Conservation (phyloP, 2,329 filamentous ascomycete genomes). For the Raffaelea ambrosiae region DNA sequence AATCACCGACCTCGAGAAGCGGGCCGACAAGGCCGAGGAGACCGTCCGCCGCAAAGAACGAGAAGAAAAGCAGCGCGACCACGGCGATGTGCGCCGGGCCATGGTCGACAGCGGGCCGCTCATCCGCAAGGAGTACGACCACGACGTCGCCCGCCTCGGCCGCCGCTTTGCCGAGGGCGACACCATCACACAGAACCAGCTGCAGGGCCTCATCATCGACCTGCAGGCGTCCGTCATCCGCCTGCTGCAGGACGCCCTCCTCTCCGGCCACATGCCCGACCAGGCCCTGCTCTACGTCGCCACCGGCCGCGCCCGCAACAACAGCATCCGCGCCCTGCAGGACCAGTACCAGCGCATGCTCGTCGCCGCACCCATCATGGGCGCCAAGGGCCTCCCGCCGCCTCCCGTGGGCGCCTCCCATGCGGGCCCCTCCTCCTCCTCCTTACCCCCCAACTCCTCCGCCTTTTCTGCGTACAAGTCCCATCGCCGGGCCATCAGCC, state of each 20-base stretch:
- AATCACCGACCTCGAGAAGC: constrained; percentile 22
- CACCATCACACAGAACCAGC: constrained; percentile 23
- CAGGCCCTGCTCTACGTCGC: constrained; percentile 22
- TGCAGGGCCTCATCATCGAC: constrained; percentile 27
- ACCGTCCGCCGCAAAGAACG: constrained; percentile 10
- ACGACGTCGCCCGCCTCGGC: constrained; percentile 21
- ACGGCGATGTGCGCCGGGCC: constrained; percentile 8
- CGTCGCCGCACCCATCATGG: not conserved
- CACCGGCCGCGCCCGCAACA: constrained; percentile 23
- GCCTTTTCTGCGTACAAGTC: no score
- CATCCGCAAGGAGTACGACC: constrained; percentile 25
- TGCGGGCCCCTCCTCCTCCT: no score
- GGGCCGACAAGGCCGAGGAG: constrained; percentile 14
- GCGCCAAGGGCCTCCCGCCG: not conserved
- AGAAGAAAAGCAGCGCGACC: constrained; percentile 5
- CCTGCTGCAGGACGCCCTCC: constrained; percentile 26
- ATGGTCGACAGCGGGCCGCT: constrained; percentile 21
- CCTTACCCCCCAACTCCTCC: no score
- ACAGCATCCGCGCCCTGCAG: constrained; percentile 24
- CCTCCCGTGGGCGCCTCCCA: no score
- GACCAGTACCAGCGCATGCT: constrained; percentile 25
- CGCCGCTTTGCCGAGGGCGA: constrained; percentile 27
- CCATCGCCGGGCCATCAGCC: no score
- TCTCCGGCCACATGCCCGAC: constrained; percentile 21
- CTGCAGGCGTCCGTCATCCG: constrained; percentile 27